Percentiles rank a stretch among this genome's conserved stretches.
Conservation (phyloP, 805 yeast species). For the Lipomyces anomalus region DNA sequence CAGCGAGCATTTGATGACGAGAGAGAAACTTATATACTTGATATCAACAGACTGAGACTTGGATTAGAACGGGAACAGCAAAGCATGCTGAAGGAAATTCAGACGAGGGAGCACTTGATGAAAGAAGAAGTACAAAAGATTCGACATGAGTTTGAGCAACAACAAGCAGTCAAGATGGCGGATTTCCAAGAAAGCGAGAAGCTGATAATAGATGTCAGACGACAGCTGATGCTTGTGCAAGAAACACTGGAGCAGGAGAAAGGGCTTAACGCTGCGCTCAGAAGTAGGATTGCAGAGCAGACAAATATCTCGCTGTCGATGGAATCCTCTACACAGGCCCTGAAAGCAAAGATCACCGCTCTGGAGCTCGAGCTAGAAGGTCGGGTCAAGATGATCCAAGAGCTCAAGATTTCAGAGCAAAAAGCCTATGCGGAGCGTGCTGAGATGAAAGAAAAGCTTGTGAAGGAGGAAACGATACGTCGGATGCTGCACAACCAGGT, state of each 20-base stretch:
- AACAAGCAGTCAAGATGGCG: too few relatives aligned
- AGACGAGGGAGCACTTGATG: too few relatives aligned
- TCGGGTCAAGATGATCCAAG: conserved; percentile 21
- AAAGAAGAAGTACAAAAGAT: not conserved
- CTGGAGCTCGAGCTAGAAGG: conserved; percentile 20
- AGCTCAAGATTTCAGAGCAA: conserved; percentile 21
- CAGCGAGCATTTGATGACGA: conserved; percentile 23
- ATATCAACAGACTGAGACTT: too few relatives aligned
- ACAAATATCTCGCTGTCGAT: conserved; percentile 25
- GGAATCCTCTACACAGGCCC: conserved; percentile 20
- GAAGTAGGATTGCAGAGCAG: conserved; percentile 31
- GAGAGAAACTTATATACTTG: too few relatives aligned
- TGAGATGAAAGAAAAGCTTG: conserved; percentile 36
- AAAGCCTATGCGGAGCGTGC: conserved; percentile 33
- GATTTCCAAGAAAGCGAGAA: too few relatives aligned
- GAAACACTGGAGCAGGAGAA: conserved; percentile 28
- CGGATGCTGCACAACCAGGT: conserved; percentile 63
- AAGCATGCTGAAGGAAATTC: too few relatives aligned
- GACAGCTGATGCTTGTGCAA: too few relatives aligned
- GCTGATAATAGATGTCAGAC: too few relatives aligned
- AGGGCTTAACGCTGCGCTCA: conserved; percentile 28
- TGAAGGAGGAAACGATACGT: conserved; percentile 51
- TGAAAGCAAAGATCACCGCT: conserved; percentile 21
- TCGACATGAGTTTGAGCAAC: not conserved
- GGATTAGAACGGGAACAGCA: too few relatives aligned